Base-by-base conservation (phyloP, 257 asterid species). In the Solanum verrucosum region DNA sequence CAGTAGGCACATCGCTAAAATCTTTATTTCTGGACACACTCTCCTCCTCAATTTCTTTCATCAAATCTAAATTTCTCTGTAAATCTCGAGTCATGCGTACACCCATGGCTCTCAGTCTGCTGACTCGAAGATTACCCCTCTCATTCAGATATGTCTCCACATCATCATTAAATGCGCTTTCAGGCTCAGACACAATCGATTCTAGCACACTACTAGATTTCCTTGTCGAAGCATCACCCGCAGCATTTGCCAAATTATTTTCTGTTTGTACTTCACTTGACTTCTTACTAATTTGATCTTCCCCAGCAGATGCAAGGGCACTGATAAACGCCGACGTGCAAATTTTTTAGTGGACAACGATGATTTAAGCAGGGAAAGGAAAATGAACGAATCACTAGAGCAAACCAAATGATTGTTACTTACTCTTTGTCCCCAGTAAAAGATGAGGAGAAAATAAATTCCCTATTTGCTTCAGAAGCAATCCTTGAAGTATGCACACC, bases 391-490 rank as follows among this genome's bases (percentile, higher is more conserved):
- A 87, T 87, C 86, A 49, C 44, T 31, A 49, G 42, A 46, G 65
- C 5, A 79, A 46, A 79, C 29, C 70, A 82, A 29, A 82, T 31
- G 21, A 82, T 11, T 18, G 71, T 82, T 82, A 91, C 96, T 78
- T 88, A 97, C 99, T 92, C 88, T 90, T 93, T 97, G 92, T 97
- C 98, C 86, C 99, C 99, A 1, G 94, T 93, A 88, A 93, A 96
- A 6, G 98, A 94, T 56, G 99, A 90, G 85, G 99, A 97, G 88
- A 97, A 97, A 75, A 97, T 97, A 90, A 94, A 97, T 88, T 97
- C 99, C 91, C 98, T 91, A 83, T 95, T 96, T 92, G 99, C 96
- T 92, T 97, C 99, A 25, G 99, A 97, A 88, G 99, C 99, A 63
- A 97, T 97, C 86, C 99, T 92, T 84, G 99, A 95, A 87, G 96